Evolutionary conservation across 2,329 filamentous ascomycete genomes (phyloP).

Genomic region (Penicillium frequentans): DNA sequence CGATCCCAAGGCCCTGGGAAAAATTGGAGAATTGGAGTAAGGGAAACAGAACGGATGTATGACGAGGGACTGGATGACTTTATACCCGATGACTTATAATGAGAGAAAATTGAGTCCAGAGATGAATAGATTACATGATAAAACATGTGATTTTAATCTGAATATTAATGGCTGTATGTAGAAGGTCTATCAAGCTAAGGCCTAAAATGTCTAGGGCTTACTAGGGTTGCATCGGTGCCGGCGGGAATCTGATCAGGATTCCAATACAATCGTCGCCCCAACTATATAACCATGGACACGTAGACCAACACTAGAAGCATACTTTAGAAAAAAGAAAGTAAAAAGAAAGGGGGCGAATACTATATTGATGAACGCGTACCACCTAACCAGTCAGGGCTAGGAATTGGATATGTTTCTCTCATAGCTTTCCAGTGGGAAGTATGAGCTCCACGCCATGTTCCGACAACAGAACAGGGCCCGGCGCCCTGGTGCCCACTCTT

Average conservation of each 20-base stretch:
- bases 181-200: neutral
- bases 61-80: neutral
- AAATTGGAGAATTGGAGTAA: neutral
- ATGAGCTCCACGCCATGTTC: neutral
- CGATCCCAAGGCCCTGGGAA: neutral
- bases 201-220: neutral
- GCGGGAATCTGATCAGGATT: conserved; percentile 5
- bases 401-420: conserved; percentile 9
- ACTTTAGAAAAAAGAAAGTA: neutral
- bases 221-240: conserved; percentile 5
- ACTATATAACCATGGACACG: neutral
- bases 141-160: neutral
- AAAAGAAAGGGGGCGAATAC: neutral
- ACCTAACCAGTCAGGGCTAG: neutral
- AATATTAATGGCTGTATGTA: neutral
- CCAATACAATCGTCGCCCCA: neutral
- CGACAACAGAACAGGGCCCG: neutral
- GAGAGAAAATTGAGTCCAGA: neutral
- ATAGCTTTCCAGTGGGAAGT: neutral
- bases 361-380: neutral
- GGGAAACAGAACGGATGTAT: neutral
- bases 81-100: neutral
- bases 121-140: neutral
- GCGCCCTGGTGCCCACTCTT: neutral
- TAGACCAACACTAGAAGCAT: neutral